phyloP scores from a whole-genome alignment of 73 alveolate species.

The Paramecium octaurelia region DNA sequence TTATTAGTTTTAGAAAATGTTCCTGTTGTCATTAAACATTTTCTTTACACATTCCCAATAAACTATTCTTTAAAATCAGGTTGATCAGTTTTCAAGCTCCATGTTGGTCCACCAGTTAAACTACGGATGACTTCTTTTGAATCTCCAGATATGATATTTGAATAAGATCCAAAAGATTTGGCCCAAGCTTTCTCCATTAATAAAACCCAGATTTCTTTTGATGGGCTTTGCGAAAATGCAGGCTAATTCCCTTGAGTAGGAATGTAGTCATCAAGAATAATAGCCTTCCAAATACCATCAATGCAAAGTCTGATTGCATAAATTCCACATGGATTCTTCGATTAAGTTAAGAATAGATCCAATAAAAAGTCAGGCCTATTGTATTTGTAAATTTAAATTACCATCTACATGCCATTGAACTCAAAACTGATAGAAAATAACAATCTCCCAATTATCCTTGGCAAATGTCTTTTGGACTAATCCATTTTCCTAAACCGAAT shows the following conservation, averaged over 20 bases:
- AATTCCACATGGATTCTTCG: constrained; percentile 74
- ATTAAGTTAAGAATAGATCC: constrained; percentile 74
- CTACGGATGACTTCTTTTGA: constrained; percentile 87
- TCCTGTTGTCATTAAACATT: constrained; percentile 50
- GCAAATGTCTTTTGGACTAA: constrained; percentile 80
- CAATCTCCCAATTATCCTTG: constrained; percentile 96
- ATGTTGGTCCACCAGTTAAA: constrained; percentile 95
- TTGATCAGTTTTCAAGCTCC: constrained; percentile 81
- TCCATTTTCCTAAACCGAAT: constrained; percentile 53
- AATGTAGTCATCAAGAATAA: constrained; percentile 91
- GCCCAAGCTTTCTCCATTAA: constrained; percentile 90
- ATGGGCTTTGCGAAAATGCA: constrained; percentile 76
- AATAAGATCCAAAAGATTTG: constrained; percentile 81
- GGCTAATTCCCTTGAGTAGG: constrained; percentile 84
- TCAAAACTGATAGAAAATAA: constrained; percentile 87
- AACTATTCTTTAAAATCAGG: constrained; percentile 74
- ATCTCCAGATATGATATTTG: constrained; percentile 89
- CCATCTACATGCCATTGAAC: constrained; percentile 81
- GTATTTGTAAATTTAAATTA: constrained; percentile 66
- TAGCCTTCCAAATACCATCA: constrained; percentile 80
- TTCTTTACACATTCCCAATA: constrained; percentile 41
- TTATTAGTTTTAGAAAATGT: constrained; percentile 65
- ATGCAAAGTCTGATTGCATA: constrained; percentile 86
- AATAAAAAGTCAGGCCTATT: constrained; percentile 74
- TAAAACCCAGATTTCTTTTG: constrained; percentile 81